Base-by-base conservation (phyloP, 2,329 filamentous ascomycete genomes). In the Thyridium curvatum region DNA sequence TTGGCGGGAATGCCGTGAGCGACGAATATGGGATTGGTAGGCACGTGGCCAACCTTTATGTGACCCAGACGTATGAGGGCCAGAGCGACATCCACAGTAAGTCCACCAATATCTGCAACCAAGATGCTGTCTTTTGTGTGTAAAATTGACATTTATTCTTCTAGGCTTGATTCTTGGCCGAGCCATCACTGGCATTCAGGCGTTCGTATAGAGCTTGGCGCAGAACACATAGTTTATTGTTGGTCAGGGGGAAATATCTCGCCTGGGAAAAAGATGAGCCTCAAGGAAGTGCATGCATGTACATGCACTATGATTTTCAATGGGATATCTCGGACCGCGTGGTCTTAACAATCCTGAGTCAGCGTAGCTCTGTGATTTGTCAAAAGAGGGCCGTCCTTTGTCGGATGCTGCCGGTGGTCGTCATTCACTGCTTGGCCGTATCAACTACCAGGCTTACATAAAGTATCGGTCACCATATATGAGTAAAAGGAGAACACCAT, bases 1-100 rank as follows among this genome's bases (percentile, higher is more conserved):
- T 98, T 66, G 93, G 93, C 41, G 93, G 93, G 21, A 98, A 98
- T 57, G 93, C 93, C n/a, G 88, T 93, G 36, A 95, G 89, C 55
- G 93, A 98, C 53, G 93, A 98, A 66, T 98, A 97, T 56, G 81
- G 82, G 45, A 96, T 98, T 55, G 93, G 88, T 13, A 79, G 93
- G 47, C 93, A 97, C 67, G 93, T 96, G 42, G 84, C 91, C 41
- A 98, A 98, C 61, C 63, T 98, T 47, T 98, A 94, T 62, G 93
- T 98, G 38, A 94, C 91, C 39, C 91, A 97, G 68, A 97, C 91
- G 2, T 98, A 98, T 52, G 93, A 98, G 66, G 93, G 93, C 16
- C 93, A 97, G 66, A 96, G 90, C 57, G 93, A 97, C 64, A 97
- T 97, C 58, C 93, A 97, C 62, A 26, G 21, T 26, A 10, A 26